phyloP scores from a whole-genome alignment of 169 alveolate species.

The Eimeria maxima region DNA sequence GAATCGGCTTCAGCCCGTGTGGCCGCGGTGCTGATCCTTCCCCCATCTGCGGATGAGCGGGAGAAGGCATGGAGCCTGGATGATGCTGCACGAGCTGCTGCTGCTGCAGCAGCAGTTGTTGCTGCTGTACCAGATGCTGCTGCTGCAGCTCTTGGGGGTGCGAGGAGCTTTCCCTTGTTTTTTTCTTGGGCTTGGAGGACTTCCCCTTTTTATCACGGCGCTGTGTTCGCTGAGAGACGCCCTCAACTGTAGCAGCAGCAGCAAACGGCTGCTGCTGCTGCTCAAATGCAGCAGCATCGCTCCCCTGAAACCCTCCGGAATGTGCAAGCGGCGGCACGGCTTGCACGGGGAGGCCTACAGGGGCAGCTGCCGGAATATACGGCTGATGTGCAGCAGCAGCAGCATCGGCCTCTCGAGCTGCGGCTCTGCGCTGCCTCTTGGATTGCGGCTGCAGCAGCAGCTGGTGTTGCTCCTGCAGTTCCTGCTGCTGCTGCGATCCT shows the following conservation, averaged over 20 bases:
- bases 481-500: neutral
- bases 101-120: neutral
- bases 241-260: conserved; percentile 1
- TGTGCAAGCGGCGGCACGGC: neutral
- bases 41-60: neutral
- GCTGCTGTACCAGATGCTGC: neutral
- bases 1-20: conserved; percentile 27
- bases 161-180: neutral
- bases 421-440: conserved; percentile 26
- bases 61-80: neutral
- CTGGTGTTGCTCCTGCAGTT: conserved; percentile 30
- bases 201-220: conserved; percentile 18
- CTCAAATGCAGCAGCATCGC: neutral
- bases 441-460: conserved; percentile 19
- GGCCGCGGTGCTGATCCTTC: neutral
- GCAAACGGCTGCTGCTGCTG: conserved; percentile 30
- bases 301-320: neutral
- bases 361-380: neutral
- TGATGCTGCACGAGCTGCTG: neutral
- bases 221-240: neutral
- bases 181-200: neutral
- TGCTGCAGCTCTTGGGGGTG: neutral
- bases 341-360: neutral
- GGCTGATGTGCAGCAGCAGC: neutral
- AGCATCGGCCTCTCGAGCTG: conserved; percentile 16